phyloP scores from a whole-genome alignment of 768 basidiomycete genomes.

The Termitomyces sp. region DNA sequence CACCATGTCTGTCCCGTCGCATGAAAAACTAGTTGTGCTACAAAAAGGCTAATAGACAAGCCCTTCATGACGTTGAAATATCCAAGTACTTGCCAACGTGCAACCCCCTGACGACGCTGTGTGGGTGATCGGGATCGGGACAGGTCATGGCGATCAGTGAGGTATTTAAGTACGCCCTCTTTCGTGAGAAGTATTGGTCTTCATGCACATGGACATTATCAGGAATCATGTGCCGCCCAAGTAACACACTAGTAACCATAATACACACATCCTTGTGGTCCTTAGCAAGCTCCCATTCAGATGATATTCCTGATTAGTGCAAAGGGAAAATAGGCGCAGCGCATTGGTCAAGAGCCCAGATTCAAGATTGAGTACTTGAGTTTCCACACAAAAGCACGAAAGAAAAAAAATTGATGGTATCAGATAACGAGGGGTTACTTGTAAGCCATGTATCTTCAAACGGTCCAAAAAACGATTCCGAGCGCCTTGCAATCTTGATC shows the following conservation, averaged over 20 bases:
- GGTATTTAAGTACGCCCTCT: background rate
- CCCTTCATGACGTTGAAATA: background rate
- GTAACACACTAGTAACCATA: background rate
- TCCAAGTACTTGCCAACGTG: background rate
- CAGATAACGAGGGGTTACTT: background rate
- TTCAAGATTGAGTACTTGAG: too few species aligned
- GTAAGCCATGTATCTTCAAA: background rate
- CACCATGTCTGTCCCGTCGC: slow-evolving; percentile 16
- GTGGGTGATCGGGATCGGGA: background rate
- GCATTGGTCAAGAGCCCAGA: background rate
- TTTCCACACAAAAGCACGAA: too few species aligned
- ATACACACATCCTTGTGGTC: background rate
- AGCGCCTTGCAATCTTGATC: background rate
- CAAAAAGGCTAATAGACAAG: background rate
- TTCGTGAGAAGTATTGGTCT: slow-evolving; percentile 6
- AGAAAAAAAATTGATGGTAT: background rate
- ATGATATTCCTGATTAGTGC: background rate
- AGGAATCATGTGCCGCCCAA: background rate
- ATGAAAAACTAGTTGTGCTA: background rate
- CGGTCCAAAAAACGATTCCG: too few species aligned
- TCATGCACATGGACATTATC: background rate
- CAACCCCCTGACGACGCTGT: background rate
- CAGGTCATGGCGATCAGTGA: background rate
- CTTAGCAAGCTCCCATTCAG: background rate
- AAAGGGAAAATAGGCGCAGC: background rate